These are phyloP conservation scores for Cymbopogon citratus DNA, from an alignment of 176 grass and related monocot species.

Conservation along the genomic window DNA sequence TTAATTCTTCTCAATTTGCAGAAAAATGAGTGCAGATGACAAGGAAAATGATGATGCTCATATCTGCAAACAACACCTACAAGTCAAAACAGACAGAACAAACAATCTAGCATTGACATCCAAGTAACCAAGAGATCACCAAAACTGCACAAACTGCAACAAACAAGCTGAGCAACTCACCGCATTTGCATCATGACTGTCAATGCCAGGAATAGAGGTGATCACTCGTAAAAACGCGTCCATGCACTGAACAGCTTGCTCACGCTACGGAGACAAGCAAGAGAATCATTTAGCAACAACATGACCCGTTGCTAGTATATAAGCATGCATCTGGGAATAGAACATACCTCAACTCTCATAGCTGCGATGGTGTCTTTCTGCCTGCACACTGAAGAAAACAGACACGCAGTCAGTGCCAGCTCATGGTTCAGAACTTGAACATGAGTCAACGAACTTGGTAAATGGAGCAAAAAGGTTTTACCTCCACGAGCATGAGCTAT, in stretches of 20 bases:
- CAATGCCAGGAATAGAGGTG: too few species aligned
- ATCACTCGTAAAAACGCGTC: conserved; percentile 20
- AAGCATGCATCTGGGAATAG: neutral
- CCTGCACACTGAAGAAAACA: conserved; percentile 54
- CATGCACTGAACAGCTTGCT: conserved; percentile 62
- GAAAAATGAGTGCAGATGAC: neutral
- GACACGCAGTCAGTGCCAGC: neutral
- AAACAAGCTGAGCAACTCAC: too few species aligned
- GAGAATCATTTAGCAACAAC: conserved; percentile 5
- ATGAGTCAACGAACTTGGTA: neutral
- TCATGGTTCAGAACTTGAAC: too few species aligned
- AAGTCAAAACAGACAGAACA: neutral
- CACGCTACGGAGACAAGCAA: conserved; percentile 29
- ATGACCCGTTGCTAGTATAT: neutral
- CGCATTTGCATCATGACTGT: too few species aligned
- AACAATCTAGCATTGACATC: too few species aligned
- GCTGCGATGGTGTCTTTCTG: conserved; percentile 56
- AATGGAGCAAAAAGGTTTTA: neutral
- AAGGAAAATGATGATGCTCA: neutral
- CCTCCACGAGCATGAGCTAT: too few species aligned
- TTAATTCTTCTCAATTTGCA: neutral
- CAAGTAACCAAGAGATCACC: too few species aligned
- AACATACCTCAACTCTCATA: conserved; percentile 68
- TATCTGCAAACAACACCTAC: neutral
- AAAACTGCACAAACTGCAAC: too few species aligned